These are phyloP conservation scores for Colletotrichum tropicale DNA, from an alignment of 2,329 filamentous ascomycete genomes.

Conservation along the genomic window DNA sequence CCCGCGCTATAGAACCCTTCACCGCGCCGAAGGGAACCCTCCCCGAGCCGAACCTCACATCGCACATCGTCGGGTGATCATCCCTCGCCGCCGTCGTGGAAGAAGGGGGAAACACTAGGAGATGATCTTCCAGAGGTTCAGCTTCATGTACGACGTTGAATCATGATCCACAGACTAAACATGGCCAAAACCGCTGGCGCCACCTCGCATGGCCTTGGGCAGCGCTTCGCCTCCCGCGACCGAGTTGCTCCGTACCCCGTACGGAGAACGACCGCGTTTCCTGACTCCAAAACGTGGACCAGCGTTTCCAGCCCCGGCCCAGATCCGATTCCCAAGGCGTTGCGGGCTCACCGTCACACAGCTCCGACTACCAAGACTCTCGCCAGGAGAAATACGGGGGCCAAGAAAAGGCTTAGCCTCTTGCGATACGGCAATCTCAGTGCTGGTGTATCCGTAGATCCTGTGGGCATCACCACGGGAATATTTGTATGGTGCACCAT, in stretches of 20 bases:
- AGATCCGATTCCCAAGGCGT: not conserved
- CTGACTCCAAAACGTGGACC: constrained; percentile 7
- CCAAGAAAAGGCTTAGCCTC: constrained; percentile 3
- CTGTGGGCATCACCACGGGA: not conserved
- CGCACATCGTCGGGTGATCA: constrained; percentile 1
- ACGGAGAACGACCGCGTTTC: not conserved
- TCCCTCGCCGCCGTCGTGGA: not conserved
- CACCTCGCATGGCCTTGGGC: not conserved
- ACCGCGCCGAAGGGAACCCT: not conserved
- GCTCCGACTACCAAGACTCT: constrained; percentile 1
- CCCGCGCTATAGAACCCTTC: not conserved
- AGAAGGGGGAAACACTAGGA: not conserved
- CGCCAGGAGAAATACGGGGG: not conserved
- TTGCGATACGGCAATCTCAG: not conserved
- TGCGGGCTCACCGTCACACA: not conserved
- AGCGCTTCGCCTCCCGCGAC: not conserved
- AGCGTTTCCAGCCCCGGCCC: constrained; percentile 1
- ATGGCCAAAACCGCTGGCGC: not conserved
- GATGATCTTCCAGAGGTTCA: not conserved
- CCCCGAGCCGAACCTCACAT: not conserved
- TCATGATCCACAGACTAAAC: not conserved
- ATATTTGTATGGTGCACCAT: not conserved
- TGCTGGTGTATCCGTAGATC: not conserved
- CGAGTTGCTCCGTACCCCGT: not conserved
- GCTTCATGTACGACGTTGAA: not conserved